A percentile compares a stretch with the other conserved stretches of the same genome.
phyloP scores from a whole-genome alignment of 2,329 filamentous ascomycete genomes.

The Periconia digitata region DNA sequence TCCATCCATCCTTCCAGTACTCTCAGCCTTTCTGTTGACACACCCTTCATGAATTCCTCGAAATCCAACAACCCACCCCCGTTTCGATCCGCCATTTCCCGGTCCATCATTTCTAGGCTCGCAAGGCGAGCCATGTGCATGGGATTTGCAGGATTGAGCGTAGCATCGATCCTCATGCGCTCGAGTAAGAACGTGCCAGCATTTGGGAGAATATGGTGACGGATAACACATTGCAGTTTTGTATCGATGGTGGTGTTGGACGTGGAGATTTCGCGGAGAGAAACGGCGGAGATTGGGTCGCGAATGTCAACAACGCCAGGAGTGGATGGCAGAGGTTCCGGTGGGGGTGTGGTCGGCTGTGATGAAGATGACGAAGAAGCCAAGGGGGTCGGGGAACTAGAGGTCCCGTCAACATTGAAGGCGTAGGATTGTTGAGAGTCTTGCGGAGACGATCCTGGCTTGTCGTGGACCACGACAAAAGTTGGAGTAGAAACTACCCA shows the following conservation, averaged over 20 bases:
- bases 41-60: constrained; percentile 76
- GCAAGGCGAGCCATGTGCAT: constrained; percentile 43
- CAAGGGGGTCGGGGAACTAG: neutral
- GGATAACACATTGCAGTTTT: too few relatives aligned
- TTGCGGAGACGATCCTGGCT: neutral
- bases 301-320: too few relatives aligned
- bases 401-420: neutral
- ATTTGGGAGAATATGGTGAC: constrained; percentile 7
- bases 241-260: neutral
- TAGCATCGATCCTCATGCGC: constrained; percentile 6
- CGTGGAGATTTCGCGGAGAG: neutral
- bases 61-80: constrained; percentile 78
- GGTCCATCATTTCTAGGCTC: constrained; percentile 65
- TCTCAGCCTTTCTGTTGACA: constrained; percentile 64
- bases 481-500: neutral
- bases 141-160: constrained; percentile 17
- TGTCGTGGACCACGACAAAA: neutral
- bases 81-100: constrained; percentile 69
- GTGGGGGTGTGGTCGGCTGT: too few relatives aligned
- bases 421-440: neutral
- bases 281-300: too few relatives aligned
- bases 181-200: too few relatives aligned
- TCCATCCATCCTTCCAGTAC: constrained; percentile 93
- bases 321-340: neutral
- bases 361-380: too few relatives aligned